These are phyloP conservation scores for Anastatica hierochuntica DNA, from an alignment of 345 rosid species.

Conservation along the genomic window DNA sequence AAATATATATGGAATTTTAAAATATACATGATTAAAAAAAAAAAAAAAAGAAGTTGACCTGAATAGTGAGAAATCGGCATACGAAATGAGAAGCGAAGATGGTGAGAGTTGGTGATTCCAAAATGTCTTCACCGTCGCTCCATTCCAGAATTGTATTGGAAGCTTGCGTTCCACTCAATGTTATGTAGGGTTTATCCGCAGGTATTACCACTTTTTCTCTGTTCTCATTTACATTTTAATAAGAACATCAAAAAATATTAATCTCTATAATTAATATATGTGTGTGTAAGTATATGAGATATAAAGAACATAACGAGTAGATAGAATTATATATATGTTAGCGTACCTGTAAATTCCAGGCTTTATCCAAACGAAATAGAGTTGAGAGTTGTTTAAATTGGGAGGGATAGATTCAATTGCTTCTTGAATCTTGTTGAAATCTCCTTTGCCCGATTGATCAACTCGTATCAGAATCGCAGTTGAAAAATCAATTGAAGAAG, in stretches of 20 bases:
- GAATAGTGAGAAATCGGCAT: conserved; percentile 47
- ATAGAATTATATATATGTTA: neutral
- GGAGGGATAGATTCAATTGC: conserved; percentile 60
- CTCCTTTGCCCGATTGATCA: conserved; percentile 66
- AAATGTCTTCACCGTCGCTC: conserved; percentile 41
- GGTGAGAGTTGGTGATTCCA: conserved; percentile 43
- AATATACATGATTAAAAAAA: too few species aligned
- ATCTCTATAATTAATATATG: neutral
- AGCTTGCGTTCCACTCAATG: conserved; percentile 52
- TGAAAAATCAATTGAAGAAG: conserved; percentile 22
- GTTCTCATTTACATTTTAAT: neutral
- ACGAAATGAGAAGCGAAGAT: conserved; percentile 59
- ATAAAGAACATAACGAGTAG: too few species aligned
- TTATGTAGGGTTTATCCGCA: conserved; percentile 61
- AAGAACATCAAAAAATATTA: too few species aligned
- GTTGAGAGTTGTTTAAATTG: conserved; percentile 26
- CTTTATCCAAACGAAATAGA: conserved; percentile 46
- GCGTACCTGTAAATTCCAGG: conserved; percentile 60
- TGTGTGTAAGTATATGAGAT: neutral
- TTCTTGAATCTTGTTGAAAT: conserved; percentile 51
- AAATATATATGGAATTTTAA: too few species aligned
- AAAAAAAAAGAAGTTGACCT: conserved; percentile 24
- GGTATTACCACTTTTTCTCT: conserved; percentile 56
- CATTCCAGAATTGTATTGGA: conserved; percentile 37
- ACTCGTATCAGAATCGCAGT: conserved; percentile 43